These are phyloP conservation scores for Cladosporium sp. DNA, from an alignment of 2,329 filamentous ascomycete species.

Conservation along the genomic window DNA sequence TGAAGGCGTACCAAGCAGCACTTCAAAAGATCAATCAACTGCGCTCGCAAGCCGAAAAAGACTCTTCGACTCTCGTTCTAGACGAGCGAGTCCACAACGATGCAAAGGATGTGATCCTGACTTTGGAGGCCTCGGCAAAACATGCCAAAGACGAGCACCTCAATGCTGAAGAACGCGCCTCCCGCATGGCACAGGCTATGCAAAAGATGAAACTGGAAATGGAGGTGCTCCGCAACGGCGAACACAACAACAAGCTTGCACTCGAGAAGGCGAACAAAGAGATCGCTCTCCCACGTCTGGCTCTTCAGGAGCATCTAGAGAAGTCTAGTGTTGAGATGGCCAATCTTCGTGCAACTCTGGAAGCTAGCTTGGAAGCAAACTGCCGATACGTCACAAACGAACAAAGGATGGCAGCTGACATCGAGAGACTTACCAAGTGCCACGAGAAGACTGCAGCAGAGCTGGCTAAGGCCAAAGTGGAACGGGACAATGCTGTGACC, in stretches of 20 bases:
- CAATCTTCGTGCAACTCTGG: neutral
- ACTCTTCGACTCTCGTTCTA: neutral
- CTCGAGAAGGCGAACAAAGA: neutral
- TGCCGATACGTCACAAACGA: neutral
- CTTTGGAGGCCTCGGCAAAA: neutral
- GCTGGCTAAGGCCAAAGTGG: neutral
- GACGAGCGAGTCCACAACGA: neutral
- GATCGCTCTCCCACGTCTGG: neutral
- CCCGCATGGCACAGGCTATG: neutral
- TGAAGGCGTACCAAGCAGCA: neutral
- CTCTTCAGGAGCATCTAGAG: neutral
- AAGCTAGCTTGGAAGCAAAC: neutral
- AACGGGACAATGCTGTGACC: neutral
- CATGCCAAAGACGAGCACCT: neutral
- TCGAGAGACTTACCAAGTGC: neutral
- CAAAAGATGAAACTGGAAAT: neutral
- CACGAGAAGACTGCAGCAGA: neutral
- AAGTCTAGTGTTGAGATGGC: neutral
- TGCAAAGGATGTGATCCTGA: neutral
- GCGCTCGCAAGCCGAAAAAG: neutral
- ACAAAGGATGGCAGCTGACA: neutral
- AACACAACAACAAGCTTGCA: neutral
- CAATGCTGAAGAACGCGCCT: neutral
- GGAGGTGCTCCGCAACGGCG: neutral
- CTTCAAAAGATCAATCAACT: neutral